Percentiles rank a stretch among this genome's conserved stretches.
These are phyloP conservation scores for Monosporascus cannonballus DNA, from an alignment of 2,329 filamentous ascomycete species.

Conservation along the genomic window DNA sequence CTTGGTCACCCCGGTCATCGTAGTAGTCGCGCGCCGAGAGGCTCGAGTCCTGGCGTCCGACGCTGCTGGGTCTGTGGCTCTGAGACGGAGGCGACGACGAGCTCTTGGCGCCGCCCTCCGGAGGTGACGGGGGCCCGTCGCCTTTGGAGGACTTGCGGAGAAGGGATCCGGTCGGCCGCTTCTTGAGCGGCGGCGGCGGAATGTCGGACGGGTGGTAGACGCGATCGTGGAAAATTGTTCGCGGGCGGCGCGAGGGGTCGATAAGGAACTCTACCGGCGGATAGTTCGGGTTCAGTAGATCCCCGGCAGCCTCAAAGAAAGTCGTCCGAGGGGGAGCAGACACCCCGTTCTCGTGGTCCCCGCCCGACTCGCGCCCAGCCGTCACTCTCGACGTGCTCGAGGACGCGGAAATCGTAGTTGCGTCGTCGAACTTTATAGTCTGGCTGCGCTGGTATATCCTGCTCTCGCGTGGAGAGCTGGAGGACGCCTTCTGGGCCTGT, in stretches of 20 bases:
- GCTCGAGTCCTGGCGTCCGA: conserved; percentile 37
- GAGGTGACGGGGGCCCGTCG: conserved; percentile 16
- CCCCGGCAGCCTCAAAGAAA: conserved; percentile 90
- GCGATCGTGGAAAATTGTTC: conserved; percentile 94
- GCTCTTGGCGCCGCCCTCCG: conserved; percentile 3
- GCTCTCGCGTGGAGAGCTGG: conserved; percentile 52
- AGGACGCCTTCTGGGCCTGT: conserved; percentile 22
- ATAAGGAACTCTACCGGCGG: conserved; percentile 76
- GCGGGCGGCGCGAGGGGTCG: conserved; percentile 72
- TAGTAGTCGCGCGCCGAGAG: conserved; percentile 46
- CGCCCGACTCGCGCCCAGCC: conserved; percentile 41
- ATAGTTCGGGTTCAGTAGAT: conserved; percentile 84
- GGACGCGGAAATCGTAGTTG: conserved; percentile 24
- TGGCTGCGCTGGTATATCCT: conserved; percentile 75
- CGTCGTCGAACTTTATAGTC: conserved; percentile 51
- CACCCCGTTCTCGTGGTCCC: conserved; percentile 37
- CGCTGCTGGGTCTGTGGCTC: conserved; percentile 17
- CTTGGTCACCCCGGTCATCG: conserved; percentile 28
- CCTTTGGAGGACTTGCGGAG: conserved; percentile 24
- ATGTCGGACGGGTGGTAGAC: conserved; percentile 94
- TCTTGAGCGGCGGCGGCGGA: conserved; percentile 68
- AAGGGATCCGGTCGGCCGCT: conserved; percentile 33
- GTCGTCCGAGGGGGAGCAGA: conserved; percentile 81
- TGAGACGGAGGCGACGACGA: conserved; percentile 18
- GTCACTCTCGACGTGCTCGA: conserved; percentile 39